A percentile compares a stretch with the other conserved stretches of the same genome.
Evolutionary conservation across 2,329 filamentous ascomycete genomes (phyloP).

Genomic region (Diaporthe amygdali): DNA sequence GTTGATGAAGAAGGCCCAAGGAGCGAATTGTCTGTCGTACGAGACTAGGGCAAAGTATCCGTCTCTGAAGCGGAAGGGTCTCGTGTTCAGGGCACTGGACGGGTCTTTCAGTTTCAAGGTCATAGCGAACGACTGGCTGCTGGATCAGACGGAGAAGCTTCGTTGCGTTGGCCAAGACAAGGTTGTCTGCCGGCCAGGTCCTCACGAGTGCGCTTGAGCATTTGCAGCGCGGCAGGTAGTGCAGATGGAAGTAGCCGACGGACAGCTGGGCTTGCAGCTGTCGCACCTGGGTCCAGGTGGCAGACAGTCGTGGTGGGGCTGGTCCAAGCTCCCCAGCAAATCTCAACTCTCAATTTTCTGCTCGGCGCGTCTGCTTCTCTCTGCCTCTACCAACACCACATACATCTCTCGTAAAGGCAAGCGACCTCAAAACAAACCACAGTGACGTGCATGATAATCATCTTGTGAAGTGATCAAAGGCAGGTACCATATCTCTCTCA

Average conservation of each 20-base stretch:
- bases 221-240: no score
- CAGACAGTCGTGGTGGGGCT: background rate
- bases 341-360: conserved; percentile 5
- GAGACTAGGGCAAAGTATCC: background rate
- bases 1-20: background rate
- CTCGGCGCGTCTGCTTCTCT: background rate
- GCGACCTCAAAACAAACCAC: background rate
- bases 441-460: background rate
- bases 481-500: background rate
- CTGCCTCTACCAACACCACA: background rate
- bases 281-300: background rate
- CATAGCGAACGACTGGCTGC: background rate
- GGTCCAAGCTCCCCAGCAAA: background rate
- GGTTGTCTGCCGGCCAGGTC: background rate
- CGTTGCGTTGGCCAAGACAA: background rate
- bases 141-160: background rate
- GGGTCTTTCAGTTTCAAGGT: background rate
- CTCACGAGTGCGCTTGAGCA: background rate
- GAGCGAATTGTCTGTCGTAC: background rate
- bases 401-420: background rate
- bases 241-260: background rate
- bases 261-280: background rate
- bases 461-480: background rate
- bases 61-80: background rate
- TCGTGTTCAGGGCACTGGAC: background rate